These are phyloP conservation scores for Selaginella moellendorffii DNA, from an alignment of 75 land plant species.

Conservation along the genomic window DNA sequence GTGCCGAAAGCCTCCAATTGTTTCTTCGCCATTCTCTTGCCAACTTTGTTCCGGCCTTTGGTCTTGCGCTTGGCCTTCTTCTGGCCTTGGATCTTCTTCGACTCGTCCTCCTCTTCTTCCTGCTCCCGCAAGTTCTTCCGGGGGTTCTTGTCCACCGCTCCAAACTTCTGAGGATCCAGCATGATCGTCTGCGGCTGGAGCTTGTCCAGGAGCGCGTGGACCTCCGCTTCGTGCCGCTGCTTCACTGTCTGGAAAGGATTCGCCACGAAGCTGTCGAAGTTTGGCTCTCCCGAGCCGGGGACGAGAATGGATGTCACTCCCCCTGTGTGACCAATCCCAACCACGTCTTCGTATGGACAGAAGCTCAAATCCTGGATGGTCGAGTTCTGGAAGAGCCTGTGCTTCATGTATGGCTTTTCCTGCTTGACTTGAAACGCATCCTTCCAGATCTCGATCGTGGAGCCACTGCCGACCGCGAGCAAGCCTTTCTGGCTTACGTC, in stretches of 20 bases:
- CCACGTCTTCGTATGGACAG: constrained; percentile 85
- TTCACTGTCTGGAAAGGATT: constrained; percentile 82
- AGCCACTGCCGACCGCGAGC: constrained; percentile 57
- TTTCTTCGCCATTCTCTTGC: constrained; percentile 51
- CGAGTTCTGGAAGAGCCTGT: constrained; percentile 52
- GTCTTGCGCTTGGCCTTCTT: constrained; percentile 59
- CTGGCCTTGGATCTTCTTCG: constrained; percentile 44
- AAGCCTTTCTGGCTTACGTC: constrained; percentile 92
- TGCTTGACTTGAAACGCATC: constrained; percentile 44
- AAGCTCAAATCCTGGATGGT: constrained; percentile 47
- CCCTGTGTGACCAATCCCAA: constrained; percentile 66
- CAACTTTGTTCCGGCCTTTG: constrained; percentile 80
- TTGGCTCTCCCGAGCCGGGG: constrained; percentile 93
- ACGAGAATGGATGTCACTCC: constrained; percentile 73
- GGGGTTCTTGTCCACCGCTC: constrained; percentile 41
- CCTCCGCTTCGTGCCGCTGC: constrained; percentile 82
- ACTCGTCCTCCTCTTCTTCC: constrained; percentile 46
- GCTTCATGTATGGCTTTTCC: constrained; percentile 52
- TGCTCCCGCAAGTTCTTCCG: constrained; percentile 17
- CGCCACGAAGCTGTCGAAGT: constrained; percentile 87
- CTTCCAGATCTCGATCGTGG: constrained; percentile 55
- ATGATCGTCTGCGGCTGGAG: constrained; percentile 78
- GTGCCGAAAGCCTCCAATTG: constrained; percentile 37
- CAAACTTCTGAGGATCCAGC: constrained; percentile 72
- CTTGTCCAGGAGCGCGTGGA: constrained; percentile 68